Percentiles rank a stretch among this genome's conserved stretches.
These are phyloP conservation scores for Mycothermus thermophilus DNA, from an alignment of 495 filamentous ascomycete species.

Conservation along the genomic window DNA sequence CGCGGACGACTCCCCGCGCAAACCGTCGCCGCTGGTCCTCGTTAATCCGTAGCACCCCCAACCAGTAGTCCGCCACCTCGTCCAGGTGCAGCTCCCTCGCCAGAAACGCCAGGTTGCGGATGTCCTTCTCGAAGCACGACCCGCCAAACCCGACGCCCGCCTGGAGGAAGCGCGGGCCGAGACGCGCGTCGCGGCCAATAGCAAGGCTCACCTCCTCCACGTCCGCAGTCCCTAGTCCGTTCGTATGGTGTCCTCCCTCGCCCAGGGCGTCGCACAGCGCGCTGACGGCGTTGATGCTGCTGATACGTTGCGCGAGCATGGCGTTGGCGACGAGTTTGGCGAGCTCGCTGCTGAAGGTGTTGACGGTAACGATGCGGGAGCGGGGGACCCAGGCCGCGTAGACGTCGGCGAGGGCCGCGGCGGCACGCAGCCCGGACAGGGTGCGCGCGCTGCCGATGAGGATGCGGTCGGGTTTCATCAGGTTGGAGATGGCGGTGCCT, in stretches of 20 bases:
- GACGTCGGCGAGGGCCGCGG: conserved; percentile 45
- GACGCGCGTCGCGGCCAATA: conserved; percentile 56
- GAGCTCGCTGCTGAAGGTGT: conserved; percentile 69
- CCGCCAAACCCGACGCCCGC: conserved; percentile 70
- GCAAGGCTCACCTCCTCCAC: conserved; percentile 56
- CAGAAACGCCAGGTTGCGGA: conserved; percentile 61
- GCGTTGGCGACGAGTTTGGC: conserved; percentile 71
- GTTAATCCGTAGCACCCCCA: conserved; percentile 58
- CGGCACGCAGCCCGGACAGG: conserved; percentile 43
- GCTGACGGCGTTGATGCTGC: conserved; percentile 67
- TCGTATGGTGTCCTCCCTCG: too few species aligned
- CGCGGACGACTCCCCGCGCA: conserved; percentile 45
- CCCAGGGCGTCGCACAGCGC: conserved; percentile 70
- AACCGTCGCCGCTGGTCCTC: conserved; percentile 62
- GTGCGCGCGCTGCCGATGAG: conserved; percentile 58
- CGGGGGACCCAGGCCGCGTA: conserved; percentile 62
- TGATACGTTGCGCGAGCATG: conserved; percentile 71
- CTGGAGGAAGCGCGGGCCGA: conserved; percentile 63
- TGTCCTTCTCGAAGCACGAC: conserved; percentile 73
- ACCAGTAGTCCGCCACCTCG: conserved; percentile 69
- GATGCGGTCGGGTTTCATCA: conserved; percentile 61
- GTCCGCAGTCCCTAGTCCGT: too few species aligned
- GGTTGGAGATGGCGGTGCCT: conserved; percentile 58
- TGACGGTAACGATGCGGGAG: conserved; percentile 52
- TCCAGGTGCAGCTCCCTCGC: conserved; percentile 54